Conservation (phyloP, 495 filamentous ascomycete genomes). For the Lasiosphaeria ovina region DNA sequence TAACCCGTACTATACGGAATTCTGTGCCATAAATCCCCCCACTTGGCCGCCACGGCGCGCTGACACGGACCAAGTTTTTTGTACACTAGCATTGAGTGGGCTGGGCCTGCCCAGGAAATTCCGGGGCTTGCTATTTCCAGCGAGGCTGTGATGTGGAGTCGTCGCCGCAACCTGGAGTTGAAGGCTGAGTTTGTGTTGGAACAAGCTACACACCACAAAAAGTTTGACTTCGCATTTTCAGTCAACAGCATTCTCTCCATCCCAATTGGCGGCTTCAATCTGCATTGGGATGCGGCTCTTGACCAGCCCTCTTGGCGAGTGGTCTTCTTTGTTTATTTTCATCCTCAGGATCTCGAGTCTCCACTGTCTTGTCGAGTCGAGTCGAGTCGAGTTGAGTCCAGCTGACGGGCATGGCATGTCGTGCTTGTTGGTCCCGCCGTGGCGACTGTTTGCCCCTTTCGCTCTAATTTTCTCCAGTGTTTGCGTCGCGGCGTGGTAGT, state of each 20-base stretch:
- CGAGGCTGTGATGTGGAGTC: conserved; percentile 12
- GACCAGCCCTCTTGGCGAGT: background rate
- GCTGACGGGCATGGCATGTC: background rate
- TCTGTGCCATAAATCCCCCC: background rate
- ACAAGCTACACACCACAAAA: background rate
- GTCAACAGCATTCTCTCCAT: conserved; percentile 32
- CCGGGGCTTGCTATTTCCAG: conserved; percentile 16
- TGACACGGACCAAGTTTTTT: background rate
- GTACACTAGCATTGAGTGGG: background rate
- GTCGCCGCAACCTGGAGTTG: background rate
- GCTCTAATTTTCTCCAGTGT: background rate
- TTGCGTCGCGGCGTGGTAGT: background rate
- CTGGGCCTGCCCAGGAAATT: background rate
- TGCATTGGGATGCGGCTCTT: conserved; percentile 11
- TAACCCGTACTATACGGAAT: background rate
- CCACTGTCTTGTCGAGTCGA: background rate
- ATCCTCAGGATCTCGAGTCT: background rate
- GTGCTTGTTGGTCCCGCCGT: background rate
- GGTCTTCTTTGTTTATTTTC: conserved; percentile 3
- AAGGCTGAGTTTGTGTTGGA: conserved; percentile 12
- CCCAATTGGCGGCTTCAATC: conserved; percentile 19
- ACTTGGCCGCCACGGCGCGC: no score
- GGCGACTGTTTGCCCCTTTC: background rate
- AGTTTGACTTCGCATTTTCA: conserved; percentile 14
- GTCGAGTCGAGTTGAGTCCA: background rate